Conservation (phyloP, 768 basidiomycete species). For the Termitomyces eurrhizus region DNA sequence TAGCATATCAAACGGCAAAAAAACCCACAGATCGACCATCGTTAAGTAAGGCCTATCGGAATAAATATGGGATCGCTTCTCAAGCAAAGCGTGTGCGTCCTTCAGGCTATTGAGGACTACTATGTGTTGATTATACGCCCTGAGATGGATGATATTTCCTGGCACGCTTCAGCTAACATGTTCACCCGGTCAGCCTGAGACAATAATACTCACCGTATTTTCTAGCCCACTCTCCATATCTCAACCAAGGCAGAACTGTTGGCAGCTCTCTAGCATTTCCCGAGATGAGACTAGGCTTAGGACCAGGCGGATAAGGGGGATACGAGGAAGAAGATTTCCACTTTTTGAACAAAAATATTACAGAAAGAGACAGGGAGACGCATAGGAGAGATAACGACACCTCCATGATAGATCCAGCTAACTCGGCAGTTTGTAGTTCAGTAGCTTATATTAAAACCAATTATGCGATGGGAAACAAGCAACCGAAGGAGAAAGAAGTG, state of each 20-base stretch:
- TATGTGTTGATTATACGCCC: too few relatives aligned
- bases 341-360: not conserved
- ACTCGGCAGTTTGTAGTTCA: not conserved
- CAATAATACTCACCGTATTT: not conserved
- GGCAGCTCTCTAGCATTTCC: not conserved
- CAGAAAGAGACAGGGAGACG: not conserved
- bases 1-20: not conserved
- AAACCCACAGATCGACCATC: conserved; percentile 14
- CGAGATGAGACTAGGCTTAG: not conserved
- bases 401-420: not conserved
- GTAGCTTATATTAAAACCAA: not conserved
- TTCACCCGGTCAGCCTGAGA: not conserved
- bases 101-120: too few relatives aligned
- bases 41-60: too few relatives aligned
- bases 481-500: too few relatives aligned
- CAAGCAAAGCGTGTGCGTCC: too few relatives aligned
- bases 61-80: too few relatives aligned
- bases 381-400: not conserved
- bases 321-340: not conserved
- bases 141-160: too few relatives aligned
- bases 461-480: too few relatives aligned
- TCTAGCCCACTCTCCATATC: not conserved
- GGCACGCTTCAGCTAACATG: not conserved
- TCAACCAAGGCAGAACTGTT: not conserved
- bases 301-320: not conserved